These are phyloP conservation scores for Acanthamoeba healyi DNA, from an alignment of 208 protist genomes.

Conservation along the genomic window DNA sequence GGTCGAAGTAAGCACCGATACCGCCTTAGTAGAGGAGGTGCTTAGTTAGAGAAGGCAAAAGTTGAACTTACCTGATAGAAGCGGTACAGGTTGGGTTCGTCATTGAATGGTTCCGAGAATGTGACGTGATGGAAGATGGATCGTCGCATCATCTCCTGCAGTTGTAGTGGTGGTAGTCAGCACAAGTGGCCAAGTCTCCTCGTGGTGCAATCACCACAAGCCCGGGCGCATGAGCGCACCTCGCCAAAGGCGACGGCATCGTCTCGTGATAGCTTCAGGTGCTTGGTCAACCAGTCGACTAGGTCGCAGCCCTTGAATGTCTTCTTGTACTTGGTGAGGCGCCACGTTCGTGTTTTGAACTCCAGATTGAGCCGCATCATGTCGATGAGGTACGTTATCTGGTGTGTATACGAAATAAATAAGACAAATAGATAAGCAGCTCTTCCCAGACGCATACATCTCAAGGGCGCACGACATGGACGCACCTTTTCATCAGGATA, in stretches of 20 bases:
- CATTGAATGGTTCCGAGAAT: constrained; percentile 27
- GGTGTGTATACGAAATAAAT: neutral
- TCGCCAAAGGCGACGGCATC: constrained; percentile 48
- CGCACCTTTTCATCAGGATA: constrained; percentile 57
- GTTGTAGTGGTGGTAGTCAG: neutral
- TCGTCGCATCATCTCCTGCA: constrained; percentile 47
- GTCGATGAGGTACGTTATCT: constrained; percentile 62
- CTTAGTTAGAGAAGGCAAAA: too few species aligned
- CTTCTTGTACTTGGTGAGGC: constrained; percentile 38
- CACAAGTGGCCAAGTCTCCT: too few species aligned
- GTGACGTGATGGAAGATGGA: constrained; percentile 59
- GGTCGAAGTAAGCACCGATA: too few species aligned
- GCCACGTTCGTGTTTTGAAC: constrained; percentile 28
- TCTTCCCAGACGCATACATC: too few species aligned
- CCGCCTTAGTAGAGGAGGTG: too few species aligned
- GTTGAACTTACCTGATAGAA: constrained; percentile 67
- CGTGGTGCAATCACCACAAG: too few species aligned
- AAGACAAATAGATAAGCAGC: too few species aligned
- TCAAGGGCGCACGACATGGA: neutral
- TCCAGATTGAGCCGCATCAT: constrained; percentile 54
- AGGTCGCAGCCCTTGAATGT: constrained; percentile 45
- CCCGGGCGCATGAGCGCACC: neutral
- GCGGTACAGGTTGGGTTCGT: constrained; percentile 30
- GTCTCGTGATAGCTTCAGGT: constrained; percentile 26
- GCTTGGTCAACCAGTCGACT: constrained; percentile 44